Base-by-base conservation (phyloP, 106 monocot species). In the Cymbidium sinense region DNA sequence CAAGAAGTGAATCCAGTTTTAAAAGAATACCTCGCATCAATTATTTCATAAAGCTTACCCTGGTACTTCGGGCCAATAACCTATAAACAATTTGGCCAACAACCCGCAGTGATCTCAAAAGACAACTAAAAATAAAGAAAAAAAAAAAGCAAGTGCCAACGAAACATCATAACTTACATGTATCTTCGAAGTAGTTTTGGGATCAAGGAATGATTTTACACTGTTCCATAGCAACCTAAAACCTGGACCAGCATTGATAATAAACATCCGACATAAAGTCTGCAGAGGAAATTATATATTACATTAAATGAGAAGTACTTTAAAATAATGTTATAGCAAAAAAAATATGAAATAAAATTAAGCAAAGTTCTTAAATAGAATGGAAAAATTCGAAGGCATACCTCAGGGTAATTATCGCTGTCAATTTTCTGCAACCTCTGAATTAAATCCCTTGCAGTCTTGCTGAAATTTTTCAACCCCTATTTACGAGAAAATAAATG, bases 401-500 rank as follows among this genome's bases (percentile, higher is more conserved):
- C 89, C 86, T 89, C 89, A 34, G 89, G 89, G 76, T 89, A 89
- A 76, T 89, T 86, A 34, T 86, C 82, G 50, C 67, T 83, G 43
- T 89, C 89, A 55, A 89, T 82, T 74, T 89, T 89, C 70, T 89
- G 89, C 72, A 89, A 67, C 13, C 77, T 75, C 11, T 64, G 43
- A 76, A 89, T 84, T 64, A 89, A 50, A 82, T 89, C 89, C 31
- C 89, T 75, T 41, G 89, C 89, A 31, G 89, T 86, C 73, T 89
- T 89, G 80, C 86, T 86, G 41, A 89, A 86, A 41, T 89, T 89
- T 84, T 86, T 89, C 58, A 86, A 72, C 13, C 89, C 77, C 89
- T 89, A 50, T 76, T 34, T 47, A 67, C 5, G 64, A 35, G 21
- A 31, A 76, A 8, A 55, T n/a, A 36, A 34, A 44, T 44, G 37